These are phyloP conservation scores for Glaciozyma martinii DNA, from an alignment of 768 basidiomycete species.

Conservation along the genomic window DNA sequence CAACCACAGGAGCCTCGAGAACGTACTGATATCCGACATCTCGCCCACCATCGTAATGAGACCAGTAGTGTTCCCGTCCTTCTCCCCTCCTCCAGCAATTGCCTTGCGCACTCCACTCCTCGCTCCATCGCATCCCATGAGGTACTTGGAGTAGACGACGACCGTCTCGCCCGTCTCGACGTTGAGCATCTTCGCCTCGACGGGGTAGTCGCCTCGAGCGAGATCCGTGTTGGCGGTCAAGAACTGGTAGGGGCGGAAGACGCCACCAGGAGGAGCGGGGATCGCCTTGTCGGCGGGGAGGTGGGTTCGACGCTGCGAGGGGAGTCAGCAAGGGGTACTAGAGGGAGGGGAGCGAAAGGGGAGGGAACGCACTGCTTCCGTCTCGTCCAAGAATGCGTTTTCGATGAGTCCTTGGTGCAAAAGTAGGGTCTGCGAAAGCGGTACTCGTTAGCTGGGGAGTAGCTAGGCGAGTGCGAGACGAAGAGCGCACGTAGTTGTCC, in stretches of 20 bases:
- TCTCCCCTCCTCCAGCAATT: constrained; percentile 38
- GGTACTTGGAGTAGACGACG: constrained; percentile 33
- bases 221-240: constrained; percentile 30
- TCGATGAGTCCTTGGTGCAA: constrained; percentile 37
- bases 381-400: constrained; percentile 33
- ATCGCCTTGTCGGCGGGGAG: constrained; percentile 24
- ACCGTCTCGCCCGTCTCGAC: constrained; percentile 22
- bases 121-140: constrained; percentile 58
- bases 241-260: constrained; percentile 33
- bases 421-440: constrained; percentile 19
- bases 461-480: too few species aligned
- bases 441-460: too few species aligned
- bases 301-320: constrained; percentile 27
- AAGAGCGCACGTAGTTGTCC: constrained; percentile 27
- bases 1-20: background rate
- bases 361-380: constrained; percentile 20
- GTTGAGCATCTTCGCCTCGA: constrained; percentile 24
- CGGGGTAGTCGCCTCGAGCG: constrained; percentile 27
- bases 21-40: constrained; percentile 47
- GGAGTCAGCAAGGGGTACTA: background rate
- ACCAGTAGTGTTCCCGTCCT: constrained; percentile 35
- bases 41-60: constrained; percentile 69
- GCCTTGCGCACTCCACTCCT: constrained; percentile 50
- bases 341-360: too few species aligned
- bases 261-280: constrained; percentile 31